Evolutionary conservation across 495 filamentous ascomycete species (phyloP), one percentile per base, ranked within the genome.

Genomic region (Hyaloscypha variabilis): DNA sequence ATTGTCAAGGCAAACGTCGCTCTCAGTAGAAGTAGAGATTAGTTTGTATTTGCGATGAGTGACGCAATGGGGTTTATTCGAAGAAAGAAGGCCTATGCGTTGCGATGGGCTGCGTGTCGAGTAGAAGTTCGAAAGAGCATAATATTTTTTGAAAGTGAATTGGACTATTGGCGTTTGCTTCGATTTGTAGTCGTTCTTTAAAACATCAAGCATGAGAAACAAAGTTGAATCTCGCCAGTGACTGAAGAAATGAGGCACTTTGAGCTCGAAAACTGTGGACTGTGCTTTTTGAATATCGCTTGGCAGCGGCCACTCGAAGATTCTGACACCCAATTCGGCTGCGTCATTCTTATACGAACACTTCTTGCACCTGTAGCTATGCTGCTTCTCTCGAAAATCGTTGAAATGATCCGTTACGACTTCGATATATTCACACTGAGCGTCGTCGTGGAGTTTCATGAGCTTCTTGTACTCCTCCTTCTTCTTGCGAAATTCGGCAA

Each of bases 241-340:
- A 13, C 50, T 65, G 50, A 89, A 81, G 0, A 65, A 56, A 0
- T 21, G 11, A 6, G 87, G 86, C 0, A 81, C 71, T 11, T 66
- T 42, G 0, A 90, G 75, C 72, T 91, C 88, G 53, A 91, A 89
- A 0, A 90, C 79, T 0, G 77, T 77, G 0, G 82, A 74, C 61
- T 84, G 81, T 0, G 78, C 75, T 24, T 79, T 29, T 0, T 60
- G 36, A 0, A 34, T 8, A 21, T 77, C 56, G 0, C n/a, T 17
- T 0, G 88, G 84, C 10, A 91, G 72, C 3, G 88, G 88, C 87
- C 85, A 90, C 66, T 90, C 88, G 62, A 88, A 77, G 39, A 46
- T 17, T 19, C 4, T 46, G 39, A 46, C 19, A 46, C 3, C 17
- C 39, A 46, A 46, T 14, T 4, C 39, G 11, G 11, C 39, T 17